These are phyloP conservation scores for Aspergillus leporis DNA, from an alignment of 495 filamentous ascomycete species.

Conservation along the genomic window DNA sequence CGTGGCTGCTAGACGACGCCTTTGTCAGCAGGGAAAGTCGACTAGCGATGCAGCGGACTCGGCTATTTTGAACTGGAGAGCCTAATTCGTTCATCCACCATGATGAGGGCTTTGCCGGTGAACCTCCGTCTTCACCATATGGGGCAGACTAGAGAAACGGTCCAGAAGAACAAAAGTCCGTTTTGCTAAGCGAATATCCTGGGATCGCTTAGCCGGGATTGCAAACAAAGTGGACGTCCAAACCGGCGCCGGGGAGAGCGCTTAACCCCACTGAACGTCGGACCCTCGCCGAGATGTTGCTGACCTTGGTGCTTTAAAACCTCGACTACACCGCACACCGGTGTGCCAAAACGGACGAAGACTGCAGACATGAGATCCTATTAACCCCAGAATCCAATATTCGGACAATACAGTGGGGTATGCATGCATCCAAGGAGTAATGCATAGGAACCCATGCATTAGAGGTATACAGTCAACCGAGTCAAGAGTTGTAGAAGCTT, in stretches of 20 bases:
- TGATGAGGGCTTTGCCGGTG: not conserved
- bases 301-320: not conserved
- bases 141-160: not conserved
- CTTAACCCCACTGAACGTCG: not conserved
- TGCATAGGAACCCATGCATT: not conserved
- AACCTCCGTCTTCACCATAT: not conserved
- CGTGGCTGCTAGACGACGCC: not conserved
- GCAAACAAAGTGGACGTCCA: not conserved
- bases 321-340: not conserved
- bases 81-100: not conserved
- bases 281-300: not conserved
- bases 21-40: not conserved
- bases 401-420: not conserved
- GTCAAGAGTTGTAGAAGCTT: slow-evolving; percentile 4
- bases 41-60: not conserved
- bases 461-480: too few species aligned
- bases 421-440: not conserved
- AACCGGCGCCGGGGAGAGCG: not conserved
- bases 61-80: not conserved
- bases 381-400: not conserved
- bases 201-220: not conserved
- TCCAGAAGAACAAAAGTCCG: not conserved
- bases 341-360: not conserved
- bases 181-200: not conserved
- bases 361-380: not conserved